These are phyloP conservation scores for Suillus cothurnatus DNA, from an alignment of 768 basidiomycete genomes.

Conservation along the genomic window DNA sequence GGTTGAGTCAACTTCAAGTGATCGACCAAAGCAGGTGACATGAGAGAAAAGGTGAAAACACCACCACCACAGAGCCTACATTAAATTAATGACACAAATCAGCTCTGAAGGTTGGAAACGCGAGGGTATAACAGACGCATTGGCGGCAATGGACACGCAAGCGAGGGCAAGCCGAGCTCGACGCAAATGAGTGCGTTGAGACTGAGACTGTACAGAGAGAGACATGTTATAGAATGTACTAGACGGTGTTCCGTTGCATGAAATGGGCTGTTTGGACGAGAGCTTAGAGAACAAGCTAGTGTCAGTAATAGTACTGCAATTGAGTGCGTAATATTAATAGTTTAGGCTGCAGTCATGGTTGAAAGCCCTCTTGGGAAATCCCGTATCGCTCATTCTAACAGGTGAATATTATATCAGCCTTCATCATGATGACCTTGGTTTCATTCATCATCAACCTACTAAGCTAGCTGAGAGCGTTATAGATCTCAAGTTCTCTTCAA, in stretches of 20 bases:
- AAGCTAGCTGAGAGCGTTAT: neutral
- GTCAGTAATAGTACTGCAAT: neutral
- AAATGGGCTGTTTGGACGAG: neutral
- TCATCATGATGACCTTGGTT: neutral
- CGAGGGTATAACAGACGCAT: slow-evolving; percentile 53
- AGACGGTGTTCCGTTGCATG: neutral
- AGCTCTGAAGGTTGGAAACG: neutral
- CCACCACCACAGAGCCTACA: slow-evolving; percentile 75
- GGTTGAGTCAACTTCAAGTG: slow-evolving; percentile 70
- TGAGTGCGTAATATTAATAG: too few species aligned
- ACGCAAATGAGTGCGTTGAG: slow-evolving; percentile 19
- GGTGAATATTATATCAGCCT: neutral
- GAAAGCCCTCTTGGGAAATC: neutral
- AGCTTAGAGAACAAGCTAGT: neutral
- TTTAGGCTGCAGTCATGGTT: neutral
- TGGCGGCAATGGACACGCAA: slow-evolving; percentile 60
- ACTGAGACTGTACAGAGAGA: neutral
- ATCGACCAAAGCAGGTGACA: slow-evolving; percentile 62
- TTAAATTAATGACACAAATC: neutral
- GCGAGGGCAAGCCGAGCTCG: slow-evolving; percentile 31
- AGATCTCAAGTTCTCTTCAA: neutral
- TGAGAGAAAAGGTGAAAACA: slow-evolving; percentile 76
- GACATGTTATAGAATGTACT: neutral
- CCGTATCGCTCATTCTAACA: neutral
- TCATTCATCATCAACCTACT: neutral